Evolutionary conservation across 2,329 filamentous ascomycete species (phyloP), one percentile per base, ranked within the genome.

Genomic region (Penicillium sp.): DNA sequence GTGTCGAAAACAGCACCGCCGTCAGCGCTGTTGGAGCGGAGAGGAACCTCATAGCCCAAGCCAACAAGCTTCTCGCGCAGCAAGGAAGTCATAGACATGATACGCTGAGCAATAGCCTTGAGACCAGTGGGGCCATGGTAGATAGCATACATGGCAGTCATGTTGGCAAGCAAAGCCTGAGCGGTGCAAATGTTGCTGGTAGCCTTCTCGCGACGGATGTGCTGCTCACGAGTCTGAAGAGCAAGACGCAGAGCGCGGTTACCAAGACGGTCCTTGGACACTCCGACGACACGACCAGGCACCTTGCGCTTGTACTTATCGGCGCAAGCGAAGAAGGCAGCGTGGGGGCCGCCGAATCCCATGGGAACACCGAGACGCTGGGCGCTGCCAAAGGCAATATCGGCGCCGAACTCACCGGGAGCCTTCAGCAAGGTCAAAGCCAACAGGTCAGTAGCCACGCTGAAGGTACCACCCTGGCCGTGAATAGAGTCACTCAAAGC

Each of bases 151-250:
- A 96, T 86, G 46, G 91, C 89, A 60, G 84, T 92, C 89, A 96
- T 96, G 71, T 97, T 97, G 31, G 92, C 92, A 43, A 96, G 77
- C 22, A 97, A 76, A 8, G 92, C 92, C 72, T 97, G 92, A 1
- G 92, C 91, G 1, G 92, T 97, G 75, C 92, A 97, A 52, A 96
- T 91, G 66, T 97, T 97, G 76, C 90, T 95, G 1, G 92, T 97
- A 1, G 92, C 92, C 79, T 96, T 96, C 70, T 97, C 92, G 64
- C 92, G 82, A 57, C 92, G 82, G 67, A 97, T 96, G 69, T 97
- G 92, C 75, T 97, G 92, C 74, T 97, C 92, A 61, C 92, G 80
- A 9, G 92, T 96, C 73, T 97, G 92, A 44, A 96, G 75, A 14
- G 92, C 88, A 64, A 96, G 74, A 61, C 92, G 81, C 57, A 95